Conservation (phyloP, 768 basidiomycete genomes). For the Pilatotrama ljubarskyi region DNA sequence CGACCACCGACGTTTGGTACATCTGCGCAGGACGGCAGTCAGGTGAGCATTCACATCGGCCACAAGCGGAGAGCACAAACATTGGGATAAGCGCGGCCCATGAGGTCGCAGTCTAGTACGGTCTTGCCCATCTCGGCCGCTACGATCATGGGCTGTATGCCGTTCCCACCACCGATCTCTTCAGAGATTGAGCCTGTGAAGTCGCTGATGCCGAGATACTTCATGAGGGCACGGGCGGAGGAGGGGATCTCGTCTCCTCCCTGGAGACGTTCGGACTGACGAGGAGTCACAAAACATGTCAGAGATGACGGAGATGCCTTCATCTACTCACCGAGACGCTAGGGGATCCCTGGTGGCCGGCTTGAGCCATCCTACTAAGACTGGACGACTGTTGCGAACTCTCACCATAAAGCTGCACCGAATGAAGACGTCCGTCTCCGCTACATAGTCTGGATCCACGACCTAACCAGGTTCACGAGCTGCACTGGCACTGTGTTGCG, state of each 20-base stretch:
- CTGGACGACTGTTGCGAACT: neutral
- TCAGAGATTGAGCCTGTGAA: constrained; percentile 27
- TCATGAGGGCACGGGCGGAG: constrained; percentile 24
- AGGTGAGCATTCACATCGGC: neutral
- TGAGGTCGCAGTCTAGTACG: constrained; percentile 40
- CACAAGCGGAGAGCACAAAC: constrained; percentile 12
- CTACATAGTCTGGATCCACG: constrained; percentile 37
- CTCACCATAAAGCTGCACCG: constrained; percentile 31
- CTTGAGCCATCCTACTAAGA: neutral
- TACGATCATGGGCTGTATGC: constrained; percentile 33
- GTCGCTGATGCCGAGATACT: constrained; percentile 26
- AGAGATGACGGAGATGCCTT: too few species aligned
- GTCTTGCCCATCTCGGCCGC: constrained; percentile 31
- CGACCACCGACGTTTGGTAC: constrained; percentile 27
- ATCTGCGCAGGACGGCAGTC: constrained; percentile 18
- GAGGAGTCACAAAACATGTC: neutral
- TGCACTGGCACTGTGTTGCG: neutral
- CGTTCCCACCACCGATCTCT: constrained; percentile 48
- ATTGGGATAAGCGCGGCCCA: constrained; percentile 38
- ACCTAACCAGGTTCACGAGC: constrained; percentile 16
- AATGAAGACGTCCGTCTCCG: constrained; percentile 39
- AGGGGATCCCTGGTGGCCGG: constrained; percentile 24
- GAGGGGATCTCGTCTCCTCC: constrained; percentile 28
- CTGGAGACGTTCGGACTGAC: constrained; percentile 29
- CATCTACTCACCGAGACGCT: constrained; percentile 28